A percentile compares a stretch with the other conserved stretches of the same genome.
phyloP scores from a whole-genome alignment of 768 basidiomycete species.

The Kwoniella dejecticola region DNA sequence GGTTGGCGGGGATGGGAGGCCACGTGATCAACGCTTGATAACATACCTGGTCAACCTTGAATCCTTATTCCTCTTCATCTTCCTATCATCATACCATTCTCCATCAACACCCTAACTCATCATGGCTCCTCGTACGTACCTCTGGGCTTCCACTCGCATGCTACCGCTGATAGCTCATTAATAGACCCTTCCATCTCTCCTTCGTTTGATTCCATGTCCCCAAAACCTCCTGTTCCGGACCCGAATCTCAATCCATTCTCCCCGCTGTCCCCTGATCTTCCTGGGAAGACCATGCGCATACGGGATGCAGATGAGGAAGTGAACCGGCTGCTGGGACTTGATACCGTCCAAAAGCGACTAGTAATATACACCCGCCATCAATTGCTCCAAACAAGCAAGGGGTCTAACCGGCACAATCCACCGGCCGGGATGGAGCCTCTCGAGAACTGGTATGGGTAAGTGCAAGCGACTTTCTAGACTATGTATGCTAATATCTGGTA shows the following conservation, averaged over 20 bases:
- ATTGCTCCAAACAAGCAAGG: slow-evolving; percentile 30
- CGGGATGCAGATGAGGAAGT: slow-evolving; percentile 9
- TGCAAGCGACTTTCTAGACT: not conserved
- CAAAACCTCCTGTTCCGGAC: slow-evolving; percentile 16
- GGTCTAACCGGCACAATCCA: slow-evolving; percentile 11
- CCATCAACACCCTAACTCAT: no score
- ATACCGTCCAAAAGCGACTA: not conserved
- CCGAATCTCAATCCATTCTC: slow-evolving; percentile 34
- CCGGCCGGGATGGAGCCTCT: slow-evolving; percentile 24
- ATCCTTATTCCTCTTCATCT: no score
- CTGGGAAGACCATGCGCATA: slow-evolving; percentile 7
- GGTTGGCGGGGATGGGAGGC: no score
- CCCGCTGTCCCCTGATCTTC: slow-evolving; percentile 25
- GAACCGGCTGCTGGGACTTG: slow-evolving; percentile 6
- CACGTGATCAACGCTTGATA: no score
- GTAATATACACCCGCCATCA: slow-evolving; percentile 22
- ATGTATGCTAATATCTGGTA: slow-evolving; percentile 3
- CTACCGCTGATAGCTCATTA: not conserved
- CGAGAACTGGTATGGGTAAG: slow-evolving; percentile 46
- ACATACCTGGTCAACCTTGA: no score
- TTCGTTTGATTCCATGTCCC: slow-evolving; percentile 14
- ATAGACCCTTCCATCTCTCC: slow-evolving; percentile 7
- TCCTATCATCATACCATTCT: no score
- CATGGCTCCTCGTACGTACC: slow-evolving; percentile 5
- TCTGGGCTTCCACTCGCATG: no score